These are phyloP conservation scores for Serendipita sp. DNA, from an alignment of 768 basidiomycete genomes.

Conservation along the genomic window DNA sequence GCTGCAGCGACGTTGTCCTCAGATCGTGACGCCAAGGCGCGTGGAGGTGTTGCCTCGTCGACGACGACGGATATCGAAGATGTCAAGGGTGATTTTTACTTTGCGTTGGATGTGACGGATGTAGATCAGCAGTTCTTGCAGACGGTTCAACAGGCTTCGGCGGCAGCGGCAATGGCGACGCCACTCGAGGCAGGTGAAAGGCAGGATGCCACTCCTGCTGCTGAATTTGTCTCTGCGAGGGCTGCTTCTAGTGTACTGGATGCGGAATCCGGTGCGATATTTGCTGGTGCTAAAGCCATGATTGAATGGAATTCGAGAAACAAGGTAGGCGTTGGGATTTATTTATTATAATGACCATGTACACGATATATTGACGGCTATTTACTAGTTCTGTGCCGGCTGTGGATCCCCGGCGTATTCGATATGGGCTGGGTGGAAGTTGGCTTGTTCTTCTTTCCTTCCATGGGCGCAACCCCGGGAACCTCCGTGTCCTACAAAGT, in stretches of 20 bases:
- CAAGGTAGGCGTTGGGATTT: constrained; percentile 34
- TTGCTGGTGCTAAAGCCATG: constrained; percentile 64
- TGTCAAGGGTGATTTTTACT: constrained; percentile 71
- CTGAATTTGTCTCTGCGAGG: constrained; percentile 55
- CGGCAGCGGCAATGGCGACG: constrained; percentile 7
- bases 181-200: too few relatives aligned
- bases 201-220: constrained; percentile 21
- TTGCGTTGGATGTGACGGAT: constrained; percentile 59
- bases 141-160: constrained; percentile 17
- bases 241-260: constrained; percentile 40
- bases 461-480: constrained; percentile 56
- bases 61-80: constrained; percentile 35
- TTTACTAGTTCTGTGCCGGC: constrained; percentile 63
- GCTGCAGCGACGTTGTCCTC: constrained; percentile 21
- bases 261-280: constrained; percentile 53
- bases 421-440: constrained; percentile 94
- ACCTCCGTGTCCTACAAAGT: constrained; percentile 39
- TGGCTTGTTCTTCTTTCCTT: constrained; percentile 57
- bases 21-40: constrained; percentile 26
- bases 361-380: too few relatives aligned
- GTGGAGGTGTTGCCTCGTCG: constrained; percentile 43
- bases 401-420: constrained; percentile 74
- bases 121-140: constrained; percentile 16
- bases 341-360: too few relatives aligned
- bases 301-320: constrained; percentile 90